Percentiles rank a stretch among this genome's conserved stretches.
Evolutionary conservation across 108 stramenopile genomes (phyloP).

Genomic region (Skeletonema potamos): DNA sequence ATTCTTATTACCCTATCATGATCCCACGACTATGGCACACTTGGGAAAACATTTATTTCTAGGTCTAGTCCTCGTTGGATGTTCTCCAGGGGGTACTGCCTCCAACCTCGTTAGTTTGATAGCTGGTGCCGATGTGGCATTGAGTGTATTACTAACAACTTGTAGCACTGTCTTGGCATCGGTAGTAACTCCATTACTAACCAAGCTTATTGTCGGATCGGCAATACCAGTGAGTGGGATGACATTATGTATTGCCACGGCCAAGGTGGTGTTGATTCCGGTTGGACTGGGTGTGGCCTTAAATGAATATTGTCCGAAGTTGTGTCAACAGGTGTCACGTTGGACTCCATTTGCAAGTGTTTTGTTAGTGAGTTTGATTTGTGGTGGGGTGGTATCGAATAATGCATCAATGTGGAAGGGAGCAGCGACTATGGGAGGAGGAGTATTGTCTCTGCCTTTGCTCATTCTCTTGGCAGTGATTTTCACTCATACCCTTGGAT

Average conservation of each 20-base stretch:
- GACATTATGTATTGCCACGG: constrained; percentile 70
- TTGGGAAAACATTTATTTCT: constrained; percentile 59
- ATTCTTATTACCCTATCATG: constrained; percentile 57
- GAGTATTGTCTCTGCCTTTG: constrained; percentile 12
- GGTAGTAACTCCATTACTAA: constrained; percentile 81
- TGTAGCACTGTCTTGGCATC: constrained; percentile 89
- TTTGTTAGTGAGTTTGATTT: constrained; percentile 85
- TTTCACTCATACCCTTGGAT: constrained; percentile 78
- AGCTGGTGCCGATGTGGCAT: constrained; percentile 94
- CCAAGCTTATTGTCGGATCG: constrained; percentile 80
- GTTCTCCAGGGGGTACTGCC: constrained; percentile 93
- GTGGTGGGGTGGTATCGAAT: constrained; percentile 90
- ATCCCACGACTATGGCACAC: constrained; percentile 33
- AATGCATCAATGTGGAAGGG: constrained; percentile 60
- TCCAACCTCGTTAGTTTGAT: constrained; percentile 92
- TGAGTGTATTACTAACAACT: constrained; percentile 86
- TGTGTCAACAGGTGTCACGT: constrained; percentile 58
- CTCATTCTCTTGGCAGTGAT: constrained; percentile 71
- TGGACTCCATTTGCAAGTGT: constrained; percentile 88
- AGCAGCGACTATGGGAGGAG: constrained; percentile 6
- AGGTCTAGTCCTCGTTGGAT: constrained; percentile 82
- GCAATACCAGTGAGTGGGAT: constrained; percentile 67
- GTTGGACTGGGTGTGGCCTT: constrained; percentile 85
- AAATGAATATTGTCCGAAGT: constrained; percentile 62
- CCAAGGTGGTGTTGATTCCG: constrained; percentile 88